Percentiles rank a stretch among this genome's conserved stretches.
Conservation (phyloP, 2,329 filamentous ascomycete genomes). For the Arthrobotrys megalospora region DNA sequence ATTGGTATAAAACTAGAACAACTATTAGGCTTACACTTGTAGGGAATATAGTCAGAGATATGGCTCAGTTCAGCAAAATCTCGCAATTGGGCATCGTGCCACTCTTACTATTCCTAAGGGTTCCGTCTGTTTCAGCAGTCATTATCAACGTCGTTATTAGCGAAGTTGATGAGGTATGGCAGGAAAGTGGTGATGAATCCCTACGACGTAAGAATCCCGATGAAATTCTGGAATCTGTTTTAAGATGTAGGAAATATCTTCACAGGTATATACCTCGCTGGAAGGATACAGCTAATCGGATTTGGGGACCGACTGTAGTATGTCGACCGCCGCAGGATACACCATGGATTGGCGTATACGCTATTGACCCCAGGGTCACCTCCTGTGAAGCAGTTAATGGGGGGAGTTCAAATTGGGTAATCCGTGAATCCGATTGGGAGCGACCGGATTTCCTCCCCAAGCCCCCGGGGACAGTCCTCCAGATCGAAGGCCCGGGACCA, state of each 20-base stretch:
- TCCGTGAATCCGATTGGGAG: slow-evolving; percentile 6
- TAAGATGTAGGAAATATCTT: slow-evolving; percentile 35
- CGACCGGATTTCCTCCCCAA: slow-evolving; percentile 19
- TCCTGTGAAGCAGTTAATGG: slow-evolving; percentile 6
- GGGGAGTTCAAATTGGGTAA: slow-evolving; percentile 32
- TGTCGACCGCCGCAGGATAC: slow-evolving; percentile 45
- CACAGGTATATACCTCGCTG: not conserved
- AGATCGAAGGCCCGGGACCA: slow-evolving; percentile 33
- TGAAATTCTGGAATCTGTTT: slow-evolving; percentile 11
- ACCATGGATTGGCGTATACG: slow-evolving; percentile 48
- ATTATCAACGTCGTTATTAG: slow-evolving; percentile 47
- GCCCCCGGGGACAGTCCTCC: slow-evolving; percentile 25
- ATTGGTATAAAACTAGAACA: too few species aligned
- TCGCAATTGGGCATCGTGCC: not conserved
- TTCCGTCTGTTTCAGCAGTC: slow-evolving; percentile 18
- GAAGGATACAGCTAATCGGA: not conserved
- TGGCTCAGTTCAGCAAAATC: slow-evolving; percentile 19
- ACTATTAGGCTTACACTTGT: not conserved
- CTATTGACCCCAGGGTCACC: slow-evolving; percentile 35
- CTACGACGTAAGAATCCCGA: slow-evolving; percentile 51
- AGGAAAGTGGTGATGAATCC: slow-evolving; percentile 31
- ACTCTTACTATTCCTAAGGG: not conserved
- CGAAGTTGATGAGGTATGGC: slow-evolving; percentile 35
- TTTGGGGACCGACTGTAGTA: slow-evolving; percentile 24
- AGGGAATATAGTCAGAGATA: not conserved